Evolutionary conservation across 139 green algal species (phyloP), one percentile per base, ranked within the genome.

Genomic region (Closterium sp.): DNA sequence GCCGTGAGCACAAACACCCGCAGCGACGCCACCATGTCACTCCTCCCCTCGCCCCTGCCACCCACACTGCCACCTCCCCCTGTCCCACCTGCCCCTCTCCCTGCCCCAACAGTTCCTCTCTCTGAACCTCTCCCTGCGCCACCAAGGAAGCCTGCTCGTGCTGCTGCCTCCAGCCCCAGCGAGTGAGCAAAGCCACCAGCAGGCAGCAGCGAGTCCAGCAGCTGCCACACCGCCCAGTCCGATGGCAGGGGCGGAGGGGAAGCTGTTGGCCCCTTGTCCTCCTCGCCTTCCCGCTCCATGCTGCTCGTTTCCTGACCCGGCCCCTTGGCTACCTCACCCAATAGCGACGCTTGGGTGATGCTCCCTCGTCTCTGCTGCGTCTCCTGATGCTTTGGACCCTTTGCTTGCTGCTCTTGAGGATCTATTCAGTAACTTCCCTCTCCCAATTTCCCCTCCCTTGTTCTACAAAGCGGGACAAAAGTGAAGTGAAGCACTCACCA

Each of bases 151-250:
- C 84, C 84, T 9, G 89, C 50, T 30, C 93, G 89, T 0, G 86
- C 11, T 22, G 92, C 73, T 84, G 92, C 85, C 30, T 94, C 92
- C 28, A 94, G 22, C 0, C 92, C 92, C 28, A 79, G 29, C 28
- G 90, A 94, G 89, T 94, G 89, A 0, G 92, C 86, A 38, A 94
- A 94, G 28, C 90, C 31, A 21, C 92, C 92, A 27, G 90, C 88
- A 9, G 92, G 92, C 5, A 94, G 92, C 24, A 93, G 90, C 70
- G 92, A 94, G 89, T 94, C 92, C 28, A 94, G 21, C 27, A 94
- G 89, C 90, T 94, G 92, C 92, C 92, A 94, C 30, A 50, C 86
- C 27, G 90, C 86, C 92, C 92, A 94, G 29, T 93, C 92, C 1
- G 85, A 93, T 28, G 90, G 85, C 1, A 89, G 86, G n/a, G 62